Evolutionary conservation across 169 alveolate species (phyloP).

Genomic region (Plasmodium inui): DNA sequence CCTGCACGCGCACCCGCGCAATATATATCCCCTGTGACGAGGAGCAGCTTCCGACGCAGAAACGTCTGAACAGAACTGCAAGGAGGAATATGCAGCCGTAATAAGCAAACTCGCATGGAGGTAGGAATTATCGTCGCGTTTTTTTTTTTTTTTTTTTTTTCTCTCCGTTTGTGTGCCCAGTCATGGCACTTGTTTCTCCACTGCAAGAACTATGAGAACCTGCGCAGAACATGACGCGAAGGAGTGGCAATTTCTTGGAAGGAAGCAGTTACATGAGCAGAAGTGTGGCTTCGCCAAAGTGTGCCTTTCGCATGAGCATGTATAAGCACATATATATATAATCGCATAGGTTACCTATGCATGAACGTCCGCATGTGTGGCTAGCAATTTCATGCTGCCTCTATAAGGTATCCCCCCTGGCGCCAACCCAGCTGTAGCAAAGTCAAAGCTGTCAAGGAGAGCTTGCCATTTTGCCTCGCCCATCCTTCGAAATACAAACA

Average conservation of each 20-base stretch:
- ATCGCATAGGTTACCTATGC: neutral
- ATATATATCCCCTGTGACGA: neutral
- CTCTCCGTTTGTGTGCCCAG: neutral
- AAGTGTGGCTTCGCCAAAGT: neutral
- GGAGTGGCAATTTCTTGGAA: neutral
- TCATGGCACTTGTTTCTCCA: neutral
- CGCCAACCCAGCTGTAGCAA: neutral
- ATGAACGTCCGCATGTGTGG: neutral
- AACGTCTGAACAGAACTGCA: neutral
- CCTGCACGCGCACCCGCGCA: neutral
- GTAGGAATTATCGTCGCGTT: neutral
- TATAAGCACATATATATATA: neutral
- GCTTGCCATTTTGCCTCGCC: neutral
- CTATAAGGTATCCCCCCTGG: neutral
- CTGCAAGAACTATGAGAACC: neutral
- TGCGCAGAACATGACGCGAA: neutral
- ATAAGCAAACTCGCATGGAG: neutral
- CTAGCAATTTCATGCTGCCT: neutral
- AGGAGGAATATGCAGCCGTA: neutral
- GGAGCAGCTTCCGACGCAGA: neutral
- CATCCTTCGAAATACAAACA: conserved; percentile 4
- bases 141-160: neutral
- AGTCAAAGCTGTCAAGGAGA: neutral
- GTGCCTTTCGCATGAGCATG: neutral
- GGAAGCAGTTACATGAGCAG: neutral